Conservation (phyloP, 306 rosid species). For the Cucumis sativus region DNA sequence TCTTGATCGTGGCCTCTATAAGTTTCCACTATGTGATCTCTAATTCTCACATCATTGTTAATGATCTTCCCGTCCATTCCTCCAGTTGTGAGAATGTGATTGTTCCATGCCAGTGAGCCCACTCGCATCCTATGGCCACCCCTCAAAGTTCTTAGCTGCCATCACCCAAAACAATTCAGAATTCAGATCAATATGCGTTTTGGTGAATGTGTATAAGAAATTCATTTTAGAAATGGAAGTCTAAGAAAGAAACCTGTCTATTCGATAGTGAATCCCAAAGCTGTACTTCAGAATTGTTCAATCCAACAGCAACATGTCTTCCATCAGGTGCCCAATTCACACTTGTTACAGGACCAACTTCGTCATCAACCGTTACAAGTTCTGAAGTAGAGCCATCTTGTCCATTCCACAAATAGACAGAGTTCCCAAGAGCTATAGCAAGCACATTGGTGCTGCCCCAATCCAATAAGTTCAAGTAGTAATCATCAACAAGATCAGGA, state of each 20-base stretch:
- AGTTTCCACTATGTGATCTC: slow-evolving; percentile 52
- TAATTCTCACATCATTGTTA: slow-evolving; percentile 59
- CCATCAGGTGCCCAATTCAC: slow-evolving; percentile 82
- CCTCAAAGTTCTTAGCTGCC: slow-evolving; percentile 46
- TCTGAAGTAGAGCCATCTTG: slow-evolving; percentile 44
- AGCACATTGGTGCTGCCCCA: slow-evolving; percentile 61
- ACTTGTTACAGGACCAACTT: slow-evolving; percentile 58
- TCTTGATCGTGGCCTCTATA: slow-evolving; percentile 67
- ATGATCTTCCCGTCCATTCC: slow-evolving; percentile 61
- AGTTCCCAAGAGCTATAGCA: slow-evolving; percentile 48
- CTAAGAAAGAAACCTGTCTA: slow-evolving; percentile 27
- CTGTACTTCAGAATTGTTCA: slow-evolving; percentile 62
- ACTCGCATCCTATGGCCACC: slow-evolving; percentile 54
- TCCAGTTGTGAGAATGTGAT: slow-evolving; percentile 62
- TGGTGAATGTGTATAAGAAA: neutral
- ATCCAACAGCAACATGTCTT: slow-evolving; percentile 52
- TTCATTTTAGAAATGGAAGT: neutral
- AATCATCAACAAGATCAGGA: slow-evolving; percentile 61
- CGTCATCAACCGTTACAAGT: slow-evolving; percentile 50
- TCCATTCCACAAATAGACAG: slow-evolving; percentile 65
- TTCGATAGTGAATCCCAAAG: slow-evolving; percentile 51
- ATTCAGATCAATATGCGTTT: neutral
- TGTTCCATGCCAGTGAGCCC: slow-evolving; percentile 69
- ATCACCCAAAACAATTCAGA: slow-evolving; percentile 1
- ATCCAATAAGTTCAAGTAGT: slow-evolving; percentile 57